Evolutionary conservation across 768 basidiomycete genomes (phyloP), one percentile per base, ranked within the genome.

Genomic region (Leccinum subgranulosum): DNA sequence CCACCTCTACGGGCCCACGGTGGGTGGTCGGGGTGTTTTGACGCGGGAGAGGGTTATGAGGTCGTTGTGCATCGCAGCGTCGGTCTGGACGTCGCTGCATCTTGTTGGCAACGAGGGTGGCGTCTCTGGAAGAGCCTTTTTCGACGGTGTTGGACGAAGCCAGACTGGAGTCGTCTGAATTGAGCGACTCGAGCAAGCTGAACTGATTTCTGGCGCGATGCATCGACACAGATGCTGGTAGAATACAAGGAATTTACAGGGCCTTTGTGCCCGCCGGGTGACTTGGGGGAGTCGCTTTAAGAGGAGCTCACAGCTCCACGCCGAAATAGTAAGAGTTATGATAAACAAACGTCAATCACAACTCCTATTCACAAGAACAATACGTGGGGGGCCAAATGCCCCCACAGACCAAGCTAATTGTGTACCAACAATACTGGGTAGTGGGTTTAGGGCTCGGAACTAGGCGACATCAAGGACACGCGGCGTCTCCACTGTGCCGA

Each of bases 281-380:
- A 8, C 39, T 41, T 47, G 46, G 46, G 45, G 25, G 46, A n/a
- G 14, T 47, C 46, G 25, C 12, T 27, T 25, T 17, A 15, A 48
- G 51, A 60, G 49, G 46, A n/a, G 23, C 21, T 19, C 7, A 19
- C 48, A 54, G 49, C n/a, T 19, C 56, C 21, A 54, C 65, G 33
- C 19, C 56, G 41, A 56, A 67, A 48, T 34, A 3, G 62, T 25
- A 19, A 0, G 25, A 36, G 49, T 11, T 14, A 15, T 4, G 12
- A 19, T 48, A 66, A 66, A 66, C 64, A 66, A 61, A 47, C 39
- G 53, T 67, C 66, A 67, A 2, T 3, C 45, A 6, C 53, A 29
- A 29, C 45, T 25, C 23, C 27, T 49, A 49, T 17, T 31, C 3
- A 19, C 36, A 50, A 50, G 23, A 33, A 27, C 8, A n/a, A 48